These are phyloP conservation scores for Ascochyta viciae-villosae DNA, from an alignment of 2,329 filamentous ascomycete genomes.

Conservation along the genomic window DNA sequence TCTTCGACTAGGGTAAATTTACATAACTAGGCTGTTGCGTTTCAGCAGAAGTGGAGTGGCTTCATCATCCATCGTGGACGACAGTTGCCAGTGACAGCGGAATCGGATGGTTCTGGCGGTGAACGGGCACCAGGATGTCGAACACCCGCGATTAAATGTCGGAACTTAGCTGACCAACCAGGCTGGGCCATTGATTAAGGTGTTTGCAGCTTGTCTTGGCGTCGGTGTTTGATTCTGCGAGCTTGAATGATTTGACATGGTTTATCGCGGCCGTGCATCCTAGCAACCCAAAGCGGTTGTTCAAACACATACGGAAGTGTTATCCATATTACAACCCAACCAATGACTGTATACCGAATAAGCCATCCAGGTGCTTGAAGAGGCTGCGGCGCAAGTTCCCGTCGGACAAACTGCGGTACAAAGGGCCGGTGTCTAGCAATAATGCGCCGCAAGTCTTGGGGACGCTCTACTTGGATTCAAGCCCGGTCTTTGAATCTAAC, in stretches of 20 bases:
- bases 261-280: background rate
- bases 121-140: background rate
- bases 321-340: background rate
- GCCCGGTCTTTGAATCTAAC: background rate
- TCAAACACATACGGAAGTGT: background rate
- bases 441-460: background rate
- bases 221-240: background rate
- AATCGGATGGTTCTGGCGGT: slow-evolving; percentile 1
- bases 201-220: background rate
- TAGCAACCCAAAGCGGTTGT: background rate
- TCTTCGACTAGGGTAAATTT: background rate
- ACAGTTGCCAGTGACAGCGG: background rate
- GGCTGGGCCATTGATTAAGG: background rate
- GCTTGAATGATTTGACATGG: background rate
- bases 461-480: background rate
- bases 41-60: slow-evolving; percentile 2
- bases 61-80: background rate
- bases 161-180: background rate
- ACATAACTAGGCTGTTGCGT: background rate
- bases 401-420: background rate
- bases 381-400: background rate
- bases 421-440: background rate
- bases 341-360: background rate
- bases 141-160: background rate
- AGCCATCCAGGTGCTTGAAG: background rate